phyloP scores from a whole-genome alignment of 495 filamentous ascomycete species.

The Tetracladium marchalianum region DNA sequence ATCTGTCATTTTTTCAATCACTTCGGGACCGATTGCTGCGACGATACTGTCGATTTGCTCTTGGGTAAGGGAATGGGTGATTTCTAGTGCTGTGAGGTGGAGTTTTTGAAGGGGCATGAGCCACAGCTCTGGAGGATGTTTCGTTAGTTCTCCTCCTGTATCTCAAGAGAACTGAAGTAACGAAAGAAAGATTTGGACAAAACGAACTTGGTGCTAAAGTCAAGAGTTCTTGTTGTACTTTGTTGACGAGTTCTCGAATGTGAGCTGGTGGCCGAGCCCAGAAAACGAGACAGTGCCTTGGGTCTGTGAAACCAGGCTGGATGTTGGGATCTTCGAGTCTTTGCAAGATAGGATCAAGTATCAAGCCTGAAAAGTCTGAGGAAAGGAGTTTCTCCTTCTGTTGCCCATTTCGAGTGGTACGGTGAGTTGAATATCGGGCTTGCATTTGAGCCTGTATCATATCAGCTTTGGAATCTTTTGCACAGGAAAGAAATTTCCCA shows the following conservation, averaged over 20 bases:
- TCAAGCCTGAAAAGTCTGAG: constrained; percentile 57
- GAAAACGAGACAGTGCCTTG: constrained; percentile 71
- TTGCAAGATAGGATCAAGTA: constrained; percentile 63
- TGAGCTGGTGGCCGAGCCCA: constrained; percentile 75
- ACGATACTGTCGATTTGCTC: constrained; percentile 52
- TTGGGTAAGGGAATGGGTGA: constrained; percentile 58
- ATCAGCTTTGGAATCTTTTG: background rate
- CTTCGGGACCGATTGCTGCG: constrained; percentile 33
- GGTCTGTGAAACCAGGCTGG: constrained; percentile 59
- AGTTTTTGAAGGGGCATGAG: constrained; percentile 66
- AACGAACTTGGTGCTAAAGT: constrained; percentile 55
- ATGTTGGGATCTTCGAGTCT: constrained; percentile 49
- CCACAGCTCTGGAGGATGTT: constrained; percentile 56
- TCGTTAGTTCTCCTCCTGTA: constrained; percentile 2
- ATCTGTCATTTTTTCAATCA: constrained; percentile 42
- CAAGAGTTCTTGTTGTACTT: constrained; percentile 57
- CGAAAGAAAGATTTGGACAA: background rate
- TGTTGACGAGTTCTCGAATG: constrained; percentile 51
- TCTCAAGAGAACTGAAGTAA: background rate
- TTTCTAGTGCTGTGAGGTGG: constrained; percentile 79
- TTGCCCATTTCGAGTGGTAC: constrained; percentile 58
- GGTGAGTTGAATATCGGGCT: constrained; percentile 60
- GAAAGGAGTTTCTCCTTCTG: constrained; percentile 60
- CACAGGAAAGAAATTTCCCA: background rate
- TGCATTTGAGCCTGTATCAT: constrained; percentile 56